Evolutionary conservation across 2,329 filamentous ascomycete genomes (phyloP), one percentile per base, ranked within the genome.

Genomic region (Penicillium glabrum): DNA sequence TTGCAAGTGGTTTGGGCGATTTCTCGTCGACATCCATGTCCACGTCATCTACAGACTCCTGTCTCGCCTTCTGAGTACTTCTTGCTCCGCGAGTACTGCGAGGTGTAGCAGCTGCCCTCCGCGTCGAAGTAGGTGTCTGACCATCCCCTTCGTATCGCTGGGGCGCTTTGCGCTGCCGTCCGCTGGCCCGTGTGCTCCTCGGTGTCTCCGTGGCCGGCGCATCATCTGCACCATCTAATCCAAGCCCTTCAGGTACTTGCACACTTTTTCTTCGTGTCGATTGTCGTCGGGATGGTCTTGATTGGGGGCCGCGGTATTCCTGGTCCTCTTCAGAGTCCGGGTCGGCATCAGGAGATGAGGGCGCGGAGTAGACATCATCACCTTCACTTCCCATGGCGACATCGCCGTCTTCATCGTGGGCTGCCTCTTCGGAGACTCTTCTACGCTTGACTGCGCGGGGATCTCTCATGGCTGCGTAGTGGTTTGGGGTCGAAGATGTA

Each of bases 371-470:
- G 9, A 51, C 46, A 11, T 63, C 62, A 24, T 61, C 54, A 7
- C 61, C 62, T 21, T 59, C 55, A 14, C 63, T 64, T 45, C 60
- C 60, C 70, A 72, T 72, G 29, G 60, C 57, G n/a, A 62, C 57
- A 46, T 74, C 72, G 33, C 70, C 71, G 46, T 72, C 71, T 39
- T 58, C 58, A 39, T 73, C 71, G 9, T 64, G 51, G 10, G 33
- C 23, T 5, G 61, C 59, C 21, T 60, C 54, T 41, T 69, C 65
- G 46, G 69, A 74, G 33, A 75, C 68, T 52, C 70, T 71, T 57
- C 74, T 72, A 51, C 73, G 66, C 58, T 76, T 76, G 24, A 65
- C 61, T 21, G 71, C 65, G 31, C 70, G 70, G n/a, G 69, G 60
- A 35, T 74, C 69, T 47, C 63, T 71, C 72, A 75, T 75, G 39